phyloP scores from a whole-genome alignment of 1,284 basidiomycete species.

The Pseudozyma pruni region DNA sequence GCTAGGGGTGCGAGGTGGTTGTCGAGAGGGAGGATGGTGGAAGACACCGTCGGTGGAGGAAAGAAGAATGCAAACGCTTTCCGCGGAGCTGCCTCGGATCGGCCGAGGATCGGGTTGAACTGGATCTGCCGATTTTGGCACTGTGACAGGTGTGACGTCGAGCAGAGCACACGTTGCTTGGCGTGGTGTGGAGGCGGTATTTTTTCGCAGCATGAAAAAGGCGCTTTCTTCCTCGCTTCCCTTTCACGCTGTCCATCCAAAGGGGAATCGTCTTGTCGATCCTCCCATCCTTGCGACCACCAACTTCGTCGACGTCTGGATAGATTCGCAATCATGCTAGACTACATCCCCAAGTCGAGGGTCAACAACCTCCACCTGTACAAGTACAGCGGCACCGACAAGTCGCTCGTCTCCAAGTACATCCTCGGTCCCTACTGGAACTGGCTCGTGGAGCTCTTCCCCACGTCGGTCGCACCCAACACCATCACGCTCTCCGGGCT shows the following conservation, averaged over 20 bases:
- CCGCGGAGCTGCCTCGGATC: conserved; percentile 6
- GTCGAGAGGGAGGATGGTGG: no score
- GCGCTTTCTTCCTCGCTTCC: background rate
- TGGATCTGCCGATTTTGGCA: background rate
- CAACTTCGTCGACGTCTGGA: background rate
- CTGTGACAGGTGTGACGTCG: conserved; percentile 10
- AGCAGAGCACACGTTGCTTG: background rate
- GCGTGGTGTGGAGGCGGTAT: background rate
- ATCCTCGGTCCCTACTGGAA: conserved; percentile 93
- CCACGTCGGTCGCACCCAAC: conserved; percentile 87
- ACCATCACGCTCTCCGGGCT: conserved; percentile 75
- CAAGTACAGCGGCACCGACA: conserved; percentile 73
- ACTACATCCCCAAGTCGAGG: conserved; percentile 69
- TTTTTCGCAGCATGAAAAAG: background rate
- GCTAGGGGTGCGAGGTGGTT: background rate
- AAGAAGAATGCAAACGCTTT: background rate
- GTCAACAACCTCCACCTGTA: conserved; percentile 72
- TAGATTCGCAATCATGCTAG: conserved; percentile 23
- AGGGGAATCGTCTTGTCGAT: no score
- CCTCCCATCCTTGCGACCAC: no score
- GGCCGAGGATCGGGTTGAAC: conserved; percentile 2
- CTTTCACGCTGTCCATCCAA: background rate
- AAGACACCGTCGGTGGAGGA: no score
- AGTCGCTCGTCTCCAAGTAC: conserved; percentile 76
- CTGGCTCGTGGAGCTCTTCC: conserved; percentile 91